phyloP scores from a whole-genome alignment of 2,329 filamentous ascomycete species.

The Phoma herbarum region DNA sequence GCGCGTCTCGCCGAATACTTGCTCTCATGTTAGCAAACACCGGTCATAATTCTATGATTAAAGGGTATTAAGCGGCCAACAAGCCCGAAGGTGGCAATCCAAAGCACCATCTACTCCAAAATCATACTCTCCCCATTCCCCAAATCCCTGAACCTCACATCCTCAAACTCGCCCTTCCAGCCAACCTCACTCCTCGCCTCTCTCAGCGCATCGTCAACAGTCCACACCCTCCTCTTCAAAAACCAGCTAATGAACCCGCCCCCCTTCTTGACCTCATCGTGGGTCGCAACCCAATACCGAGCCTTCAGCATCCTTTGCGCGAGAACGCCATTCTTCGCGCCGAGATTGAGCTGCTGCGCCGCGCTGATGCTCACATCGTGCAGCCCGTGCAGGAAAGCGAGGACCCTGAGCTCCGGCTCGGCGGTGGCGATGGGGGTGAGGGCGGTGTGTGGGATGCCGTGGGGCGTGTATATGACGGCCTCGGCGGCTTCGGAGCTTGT shows the following conservation, averaged over 20 bases:
- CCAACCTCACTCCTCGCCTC: constrained; percentile 56
- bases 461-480: constrained; percentile 70
- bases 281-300: constrained; percentile 71
- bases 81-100: not conserved
- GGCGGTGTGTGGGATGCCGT: constrained; percentile 63
- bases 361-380: constrained; percentile 65
- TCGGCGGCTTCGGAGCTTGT: constrained; percentile 53
- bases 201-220: constrained; percentile 57
- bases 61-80: not conserved
- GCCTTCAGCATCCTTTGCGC: constrained; percentile 63
- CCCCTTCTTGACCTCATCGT: constrained; percentile 70
- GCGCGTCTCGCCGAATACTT: not conserved
- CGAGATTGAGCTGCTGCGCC: constrained; percentile 69
- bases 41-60: no score
- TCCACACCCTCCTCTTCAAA: constrained; percentile 55
- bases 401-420: constrained; percentile 58
- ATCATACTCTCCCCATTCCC: constrained; percentile 65
- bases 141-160: constrained; percentile 61
- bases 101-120: constrained; percentile 49
- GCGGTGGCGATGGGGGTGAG: constrained; percentile 57
- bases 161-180: constrained; percentile 47
- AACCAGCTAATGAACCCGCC: constrained; percentile 64
- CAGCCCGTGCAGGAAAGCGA: constrained; percentile 71
- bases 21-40: no score
- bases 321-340: constrained; percentile 67